Evolutionary conservation across 2,329 filamentous ascomycete genomes (phyloP).

Genomic region (Talaromyces sp.): DNA sequence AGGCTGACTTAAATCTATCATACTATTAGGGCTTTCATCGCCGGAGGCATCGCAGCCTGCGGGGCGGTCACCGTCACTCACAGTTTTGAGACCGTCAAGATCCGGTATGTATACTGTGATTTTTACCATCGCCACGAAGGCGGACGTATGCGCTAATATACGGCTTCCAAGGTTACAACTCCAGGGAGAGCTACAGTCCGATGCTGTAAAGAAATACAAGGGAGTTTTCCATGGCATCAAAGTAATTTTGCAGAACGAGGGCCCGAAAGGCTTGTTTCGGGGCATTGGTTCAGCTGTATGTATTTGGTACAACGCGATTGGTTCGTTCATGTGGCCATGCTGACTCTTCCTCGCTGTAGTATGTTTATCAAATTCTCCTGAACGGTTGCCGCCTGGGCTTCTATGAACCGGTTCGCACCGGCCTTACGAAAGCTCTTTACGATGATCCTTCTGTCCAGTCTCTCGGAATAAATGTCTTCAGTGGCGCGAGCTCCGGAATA

Average conservation of each 20-base stretch:
- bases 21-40: slow-evolving; percentile 70
- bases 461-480: slow-evolving; percentile 87
- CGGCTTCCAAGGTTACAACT: slow-evolving; percentile 67
- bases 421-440: slow-evolving; percentile 64
- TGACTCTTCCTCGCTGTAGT: slow-evolving; percentile 42
- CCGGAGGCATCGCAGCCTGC: slow-evolving; percentile 92
- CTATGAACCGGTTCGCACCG: slow-evolving; percentile 86
- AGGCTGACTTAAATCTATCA: not conserved
- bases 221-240: slow-evolving; percentile 87
- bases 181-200: slow-evolving; percentile 86
- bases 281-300: slow-evolving; percentile 76
- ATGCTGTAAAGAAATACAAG: slow-evolving; percentile 81
- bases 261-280: slow-evolving; percentile 75
- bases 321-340: slow-evolving; percentile 8
- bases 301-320: slow-evolving; percentile 6
- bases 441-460: slow-evolving; percentile 71
- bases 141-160: slow-evolving; percentile 1
- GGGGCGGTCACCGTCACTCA: slow-evolving; percentile 96
- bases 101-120: slow-evolving; percentile 57
- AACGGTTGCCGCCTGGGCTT: slow-evolving; percentile 96
- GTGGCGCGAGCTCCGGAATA: slow-evolving; percentile 81
- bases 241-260: slow-evolving; percentile 88
- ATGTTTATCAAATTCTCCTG: slow-evolving; percentile 91
- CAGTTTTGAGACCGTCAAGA: slow-evolving; percentile 98
- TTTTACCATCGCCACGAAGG: not conserved